These are phyloP conservation scores for Lichenothelia convexa DNA, from an alignment of 495 filamentous ascomycete species.

Conservation along the genomic window DNA sequence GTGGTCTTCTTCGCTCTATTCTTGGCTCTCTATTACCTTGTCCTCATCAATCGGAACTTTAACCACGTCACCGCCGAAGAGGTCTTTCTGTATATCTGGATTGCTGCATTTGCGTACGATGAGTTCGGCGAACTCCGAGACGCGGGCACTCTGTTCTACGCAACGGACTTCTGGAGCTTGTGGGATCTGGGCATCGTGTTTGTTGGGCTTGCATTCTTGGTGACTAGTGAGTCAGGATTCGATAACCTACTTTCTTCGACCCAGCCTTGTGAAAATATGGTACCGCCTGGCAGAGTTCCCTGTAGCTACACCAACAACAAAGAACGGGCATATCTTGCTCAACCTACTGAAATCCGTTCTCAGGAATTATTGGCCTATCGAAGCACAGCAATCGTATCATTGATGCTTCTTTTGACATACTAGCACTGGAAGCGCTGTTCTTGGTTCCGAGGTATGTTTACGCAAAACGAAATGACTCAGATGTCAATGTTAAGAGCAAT, in stretches of 20 bases:
- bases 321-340: too few species aligned
- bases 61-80: constrained; percentile 31
- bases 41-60: constrained; percentile 43
- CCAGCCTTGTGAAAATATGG: too few species aligned
- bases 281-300: too few species aligned
- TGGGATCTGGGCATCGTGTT: constrained; percentile 78
- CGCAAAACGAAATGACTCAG: neutral
- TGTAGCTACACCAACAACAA: too few species aligned
- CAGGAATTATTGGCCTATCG: constrained; percentile 56
- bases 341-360: too few species aligned
- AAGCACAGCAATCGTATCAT: constrained; percentile 42
- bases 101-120: constrained; percentile 75
- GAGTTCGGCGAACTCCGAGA: constrained; percentile 69
- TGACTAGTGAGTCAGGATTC: constrained; percentile 38
- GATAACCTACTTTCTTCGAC: too few species aligned
- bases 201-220: constrained; percentile 58
- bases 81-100: constrained; percentile 44
- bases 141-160: constrained; percentile 67
- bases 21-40: constrained; percentile 65
- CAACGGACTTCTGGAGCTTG: constrained; percentile 74
- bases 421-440: constrained; percentile 77
- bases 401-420: constrained; percentile 68
- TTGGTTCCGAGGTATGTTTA: constrained; percentile 54
- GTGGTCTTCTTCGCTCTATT: constrained; percentile 73
- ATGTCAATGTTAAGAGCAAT: constrained; percentile 5